Base-by-base conservation (phyloP, 2,329 filamentous ascomycete species). In the Alternaria ventricosa region DNA sequence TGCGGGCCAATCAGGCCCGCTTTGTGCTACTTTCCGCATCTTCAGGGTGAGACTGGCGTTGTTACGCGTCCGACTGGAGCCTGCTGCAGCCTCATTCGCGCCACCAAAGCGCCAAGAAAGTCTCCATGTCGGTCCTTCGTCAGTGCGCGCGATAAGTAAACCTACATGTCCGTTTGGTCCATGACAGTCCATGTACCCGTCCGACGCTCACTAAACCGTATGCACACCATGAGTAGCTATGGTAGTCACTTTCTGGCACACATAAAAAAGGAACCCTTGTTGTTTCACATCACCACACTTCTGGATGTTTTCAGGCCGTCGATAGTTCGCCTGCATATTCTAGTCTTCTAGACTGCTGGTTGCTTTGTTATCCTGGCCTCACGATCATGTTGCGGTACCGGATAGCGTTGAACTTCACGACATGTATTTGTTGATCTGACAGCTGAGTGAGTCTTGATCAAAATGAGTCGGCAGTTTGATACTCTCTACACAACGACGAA, bases 11-110 rank as follows among this genome's bases (percentile, higher is more conserved):
- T 68, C 57, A 43, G 30, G n/a, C 18, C 44, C 53, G 41, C 51
- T 9, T 57, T 60, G 66, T 68, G 54, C 63, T 51, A 68, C 67
- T 18, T 7, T 23, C 41, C 50, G 54, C 44, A 25, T 57, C 57
- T 65, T 33, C 53, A 41, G 53, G 25, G 65, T 69, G 68, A 68
- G 60, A 66, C 69, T 57, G 66, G 65, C 61, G 47, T 44, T 64
- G 62, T 61, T 58, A 72, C 68, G 71, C 66, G 70, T 59, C 67
- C 66, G 57, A 64, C 64, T 69, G 71, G 66, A 69, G 70, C 67
- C 71, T 72, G 64, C 64, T 65, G 63, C 67, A 68, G 65, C 70
- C 71, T 70, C 67, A 65, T 51, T 45, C 57, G 49, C 66, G 67
- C 70, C 67, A 68, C 70, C 58, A 13, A 55, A 44, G 8, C 20